Base-by-base conservation (phyloP, 805 yeast genomes). In the Candida pini region DNA sequence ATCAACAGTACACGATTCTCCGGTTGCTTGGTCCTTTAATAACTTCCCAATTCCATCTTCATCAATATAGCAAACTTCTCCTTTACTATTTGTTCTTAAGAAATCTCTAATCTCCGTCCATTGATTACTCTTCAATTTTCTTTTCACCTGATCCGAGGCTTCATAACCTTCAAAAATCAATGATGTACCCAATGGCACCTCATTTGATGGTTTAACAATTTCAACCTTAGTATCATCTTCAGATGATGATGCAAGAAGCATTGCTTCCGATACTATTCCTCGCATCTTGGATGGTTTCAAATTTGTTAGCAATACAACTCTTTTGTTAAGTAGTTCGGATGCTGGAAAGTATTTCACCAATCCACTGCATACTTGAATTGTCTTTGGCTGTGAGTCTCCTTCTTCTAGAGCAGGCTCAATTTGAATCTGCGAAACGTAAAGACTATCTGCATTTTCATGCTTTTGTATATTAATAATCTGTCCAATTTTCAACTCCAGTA, bases 211-310 rank as follows among this genome's bases (percentile, higher is more conserved):
- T 3, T 34, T 37, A 0, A 77, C 68, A 5, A 74, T 53, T 30
- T 69, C 77, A 4, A 76, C 76, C 18, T 42, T 42, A 1, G 39
- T 23, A 2, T 35, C 40, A 2, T 43, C 55, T 6, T 30, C 43
- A 5, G 25, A 20, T 36, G 51, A 47, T 1, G 83, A 78, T n/a
- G 85, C 84, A 15, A 80, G 48, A 1, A 80, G 47, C 86, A 80
- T 80, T 0, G 81, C 84, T 43, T 77, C 74, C 2, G 83, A 76
- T 26, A 48, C 51, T 15, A 71, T 67, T 1, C 86, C 86, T 41
- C 85, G 59, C 71, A 80, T 70, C 49, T 76, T 77, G 9, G 76
- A 65, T 3, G 78, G 71, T 45, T 78, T 79, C 53, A 80, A 54
- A 46, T 80, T 80, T 5, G 70, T 65, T 15, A 78, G 62, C 2